Percentiles rank a stretch among this genome's conserved stretches.
Conservation (phyloP, 2,329 filamentous ascomycete genomes). For the Cephalotrichum gorgonifer region DNA sequence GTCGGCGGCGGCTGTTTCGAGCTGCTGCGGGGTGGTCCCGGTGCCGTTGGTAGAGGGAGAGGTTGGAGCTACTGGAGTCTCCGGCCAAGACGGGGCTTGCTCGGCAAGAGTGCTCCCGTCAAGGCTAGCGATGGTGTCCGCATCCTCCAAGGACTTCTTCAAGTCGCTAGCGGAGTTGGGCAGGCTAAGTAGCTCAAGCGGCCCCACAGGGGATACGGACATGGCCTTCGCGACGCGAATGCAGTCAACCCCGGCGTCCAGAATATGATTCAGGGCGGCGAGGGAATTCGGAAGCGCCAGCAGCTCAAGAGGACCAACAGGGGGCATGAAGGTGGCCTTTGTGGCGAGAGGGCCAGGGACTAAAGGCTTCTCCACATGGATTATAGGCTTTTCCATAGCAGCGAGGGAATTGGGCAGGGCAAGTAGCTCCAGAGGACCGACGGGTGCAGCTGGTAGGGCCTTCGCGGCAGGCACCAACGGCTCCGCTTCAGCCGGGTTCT, state of each 20-base stretch:
- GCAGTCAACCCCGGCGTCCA: no score
- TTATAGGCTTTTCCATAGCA: slow-evolving; percentile 22
- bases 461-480: slow-evolving; percentile 30
- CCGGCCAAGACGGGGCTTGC: no score
- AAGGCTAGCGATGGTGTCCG: no score
- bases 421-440: slow-evolving; percentile 33
- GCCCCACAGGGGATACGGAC: slow-evolving; percentile 22
- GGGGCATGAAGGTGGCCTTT: slow-evolving; percentile 15
- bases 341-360: neutral
- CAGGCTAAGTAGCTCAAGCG: slow-evolving; percentile 32
- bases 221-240: no score
- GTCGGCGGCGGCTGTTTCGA: neutral
- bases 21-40: neutral
- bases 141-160: neutral
- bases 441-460: slow-evolving; percentile 13
- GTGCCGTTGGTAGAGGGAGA: neutral
- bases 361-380: neutral
- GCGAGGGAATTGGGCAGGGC: slow-evolving; percentile 43
- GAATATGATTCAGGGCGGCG: no score
- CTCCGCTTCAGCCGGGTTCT: neutral
- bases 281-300: slow-evolving; percentile 6
- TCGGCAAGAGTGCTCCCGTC: no score
- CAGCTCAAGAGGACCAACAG: slow-evolving; percentile 29
- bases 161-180: slow-evolving; percentile 4
- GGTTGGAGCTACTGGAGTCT: neutral